Conservation (phyloP, 495 filamentous ascomycete species). For the Podospora comata region DNA sequence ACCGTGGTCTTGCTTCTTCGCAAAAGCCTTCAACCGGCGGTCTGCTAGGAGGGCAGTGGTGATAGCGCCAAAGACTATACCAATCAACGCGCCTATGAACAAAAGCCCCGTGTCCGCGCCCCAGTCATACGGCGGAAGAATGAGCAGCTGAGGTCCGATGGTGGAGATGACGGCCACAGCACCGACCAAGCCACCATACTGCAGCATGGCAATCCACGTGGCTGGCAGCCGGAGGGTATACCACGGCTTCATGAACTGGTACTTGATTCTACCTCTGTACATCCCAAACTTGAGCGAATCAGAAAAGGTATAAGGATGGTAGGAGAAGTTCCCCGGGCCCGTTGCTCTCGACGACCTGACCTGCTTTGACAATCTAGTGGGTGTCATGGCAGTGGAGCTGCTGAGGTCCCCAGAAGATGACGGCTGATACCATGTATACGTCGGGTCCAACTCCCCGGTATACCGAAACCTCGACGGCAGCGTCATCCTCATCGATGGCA, state of each 20-base stretch:
- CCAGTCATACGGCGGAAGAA: conserved; percentile 27
- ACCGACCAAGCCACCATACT: conserved; percentile 32
- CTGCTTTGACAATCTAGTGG: conserved; percentile 10
- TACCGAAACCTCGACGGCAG: conserved; percentile 27
- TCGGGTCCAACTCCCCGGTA: conserved; percentile 7
- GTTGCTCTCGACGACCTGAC: conserved; percentile 14
- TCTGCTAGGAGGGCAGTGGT: conserved; percentile 24
- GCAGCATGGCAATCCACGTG: conserved; percentile 30
- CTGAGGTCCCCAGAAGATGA: conserved; percentile 19
- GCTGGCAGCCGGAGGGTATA: conserved; percentile 26
- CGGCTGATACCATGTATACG: conserved; percentile 22
- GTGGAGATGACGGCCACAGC: conserved; percentile 29
- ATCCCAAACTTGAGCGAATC: conserved; percentile 22
- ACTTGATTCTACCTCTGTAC: conserved; percentile 19
- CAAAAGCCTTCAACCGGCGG: conserved; percentile 16
- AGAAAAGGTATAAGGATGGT: conserved; percentile 23
- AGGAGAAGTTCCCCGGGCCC: neutral
- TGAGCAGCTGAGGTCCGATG: conserved; percentile 28
- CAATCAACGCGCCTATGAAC: conserved; percentile 29
- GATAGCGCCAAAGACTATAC: conserved; percentile 23
- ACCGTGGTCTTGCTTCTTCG: conserved; percentile 20
- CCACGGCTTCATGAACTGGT: conserved; percentile 31
- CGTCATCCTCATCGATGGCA: conserved; percentile 30
- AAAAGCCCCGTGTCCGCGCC: conserved; percentile 26
- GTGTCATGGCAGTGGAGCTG: conserved; percentile 4